Base-by-base conservation (phyloP, 768 basidiomycete species). In the Mycena sanguinolenta region DNA sequence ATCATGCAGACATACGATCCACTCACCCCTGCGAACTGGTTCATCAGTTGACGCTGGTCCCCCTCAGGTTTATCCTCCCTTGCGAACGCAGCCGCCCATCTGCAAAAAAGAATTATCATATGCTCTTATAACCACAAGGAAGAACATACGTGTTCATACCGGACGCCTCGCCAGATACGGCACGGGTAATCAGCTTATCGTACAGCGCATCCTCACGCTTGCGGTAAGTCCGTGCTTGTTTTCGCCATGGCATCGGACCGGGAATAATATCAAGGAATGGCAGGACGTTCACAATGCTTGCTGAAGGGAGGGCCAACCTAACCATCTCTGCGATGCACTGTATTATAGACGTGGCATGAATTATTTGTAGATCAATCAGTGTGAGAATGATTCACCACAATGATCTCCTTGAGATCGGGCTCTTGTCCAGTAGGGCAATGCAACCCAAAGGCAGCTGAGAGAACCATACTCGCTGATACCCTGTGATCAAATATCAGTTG, bases 41-140 rank as follows among this genome's bases (percentile, higher is more conserved):
- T 49, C 46, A 49, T 49, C 46, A 49, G 46, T 49, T n/a, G 46
- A n/a, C 46, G 46, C 46, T 49, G 46, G 46, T 49, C 46, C 46
- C 46, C 46, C 23, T 49, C 46, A n/a, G 46, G 46, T n/a, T 49
- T 49, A 49, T 49, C 46, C 46, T 49, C 46, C 4, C 46, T 49
- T 49, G 46, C 46, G 19, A 49, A 49, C 46, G 46, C 46, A 49
- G 46, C 46, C 46, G 46, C 46, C 46, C 46, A 44, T 16, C 42
- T 44, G 42, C 17, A n/a, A 21, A 44, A 16, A 44, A 21, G 8
- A 44, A 14, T 16, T 44, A 44, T 14, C 13, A 21, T 3, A 44
- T 21, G 19, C 19, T 16, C 13, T 16, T 44, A 34, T 44, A 14
- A 14, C 42, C 42, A 3, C 19, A 16, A 44, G 13, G 16, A 8